These are phyloP conservation scores for Lodderomyces oxycetoniae DNA, from an alignment of 1,139 yeast genomes.

Conservation along the genomic window DNA sequence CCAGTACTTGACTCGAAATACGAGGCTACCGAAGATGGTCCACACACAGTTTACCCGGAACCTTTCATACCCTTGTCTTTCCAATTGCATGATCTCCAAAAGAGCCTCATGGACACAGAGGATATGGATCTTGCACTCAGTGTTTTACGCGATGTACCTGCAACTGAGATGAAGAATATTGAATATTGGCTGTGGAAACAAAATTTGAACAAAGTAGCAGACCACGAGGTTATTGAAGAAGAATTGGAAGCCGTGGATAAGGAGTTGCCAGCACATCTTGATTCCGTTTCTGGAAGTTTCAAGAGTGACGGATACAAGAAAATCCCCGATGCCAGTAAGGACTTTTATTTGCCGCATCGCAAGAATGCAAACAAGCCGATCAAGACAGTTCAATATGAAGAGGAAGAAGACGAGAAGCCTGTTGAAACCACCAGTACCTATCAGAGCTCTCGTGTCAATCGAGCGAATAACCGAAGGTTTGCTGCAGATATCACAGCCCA, in stretches of 20 bases:
- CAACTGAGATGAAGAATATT: slow-evolving; percentile 29
- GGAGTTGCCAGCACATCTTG: slow-evolving; percentile 33
- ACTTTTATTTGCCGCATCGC: slow-evolving; percentile 76
- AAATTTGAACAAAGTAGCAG: slow-evolving; percentile 14
- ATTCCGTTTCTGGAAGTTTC: slow-evolving; percentile 57
- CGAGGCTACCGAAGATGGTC: slow-evolving; percentile 41
- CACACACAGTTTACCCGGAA: slow-evolving; percentile 52
- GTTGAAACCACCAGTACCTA: slow-evolving; percentile 16
- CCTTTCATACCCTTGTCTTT: slow-evolving; percentile 24
- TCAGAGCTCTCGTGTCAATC: slow-evolving; percentile 76
- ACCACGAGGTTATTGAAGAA: slow-evolving; percentile 23
- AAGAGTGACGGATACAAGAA: slow-evolving; percentile 72
- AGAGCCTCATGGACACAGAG: slow-evolving; percentile 64
- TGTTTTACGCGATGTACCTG: slow-evolving; percentile 30
- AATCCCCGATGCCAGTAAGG: slow-evolving; percentile 68
- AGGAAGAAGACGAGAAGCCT: slow-evolving; percentile 40
- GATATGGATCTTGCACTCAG: slow-evolving; percentile 55
- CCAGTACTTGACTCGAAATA: slow-evolving; percentile 39
- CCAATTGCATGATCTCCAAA: slow-evolving; percentile 51
- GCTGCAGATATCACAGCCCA: slow-evolving; percentile 89
- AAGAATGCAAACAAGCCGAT: slow-evolving; percentile 50
- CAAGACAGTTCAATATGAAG: slow-evolving; percentile 55
- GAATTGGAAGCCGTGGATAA: slow-evolving; percentile 25
- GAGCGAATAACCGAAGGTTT: slow-evolving; percentile 84
- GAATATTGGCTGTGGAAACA: slow-evolving; percentile 71